A percentile compares a stretch with the other conserved stretches of the same genome.
phyloP scores from a whole-genome alignment of 2,329 filamentous ascomycete species.

The Endothia cerciana region DNA sequence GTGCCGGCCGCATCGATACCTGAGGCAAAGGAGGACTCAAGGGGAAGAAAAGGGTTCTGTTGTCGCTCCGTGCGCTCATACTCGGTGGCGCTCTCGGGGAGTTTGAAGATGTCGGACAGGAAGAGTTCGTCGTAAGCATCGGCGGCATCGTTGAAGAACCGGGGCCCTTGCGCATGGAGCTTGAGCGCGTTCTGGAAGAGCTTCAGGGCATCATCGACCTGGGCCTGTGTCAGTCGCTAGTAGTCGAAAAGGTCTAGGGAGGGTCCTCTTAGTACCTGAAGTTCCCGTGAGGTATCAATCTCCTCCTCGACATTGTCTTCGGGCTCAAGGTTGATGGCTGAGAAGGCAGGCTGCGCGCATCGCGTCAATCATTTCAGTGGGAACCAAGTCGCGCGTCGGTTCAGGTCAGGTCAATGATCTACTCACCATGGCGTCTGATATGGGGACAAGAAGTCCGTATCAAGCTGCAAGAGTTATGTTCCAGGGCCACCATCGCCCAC shows the following conservation, averaged over 20 bases:
- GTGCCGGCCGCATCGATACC: conserved; percentile 61
- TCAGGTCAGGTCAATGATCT: background rate
- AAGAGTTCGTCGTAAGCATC: conserved; percentile 86
- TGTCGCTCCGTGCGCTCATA: conserved; percentile 72
- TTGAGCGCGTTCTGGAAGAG: conserved; percentile 90
- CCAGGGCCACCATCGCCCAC: background rate
- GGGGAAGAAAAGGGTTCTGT: conserved; percentile 51
- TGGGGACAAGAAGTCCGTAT: background rate
- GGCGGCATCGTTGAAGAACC: conserved; percentile 74
- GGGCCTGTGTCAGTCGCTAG: conserved; percentile 11
- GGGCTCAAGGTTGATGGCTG: conserved; percentile 90
- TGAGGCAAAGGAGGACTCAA: conserved; percentile 53
- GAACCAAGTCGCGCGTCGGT: background rate
- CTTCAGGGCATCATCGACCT: conserved; percentile 95
- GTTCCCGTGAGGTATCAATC: conserved; percentile 91
- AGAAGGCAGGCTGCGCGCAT: conserved; percentile 66
- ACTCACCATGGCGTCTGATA: conserved; percentile 6
- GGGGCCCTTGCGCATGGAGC: conserved; percentile 83
- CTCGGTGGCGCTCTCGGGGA: conserved; percentile 83
- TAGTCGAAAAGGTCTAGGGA: background rate
- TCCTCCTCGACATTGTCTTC: conserved; percentile 91
- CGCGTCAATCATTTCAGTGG: conserved; percentile 6
- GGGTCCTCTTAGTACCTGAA: conserved; percentile 62
- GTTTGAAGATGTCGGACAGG: conserved; percentile 90
- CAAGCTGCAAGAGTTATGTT: background rate